phyloP scores from a whole-genome alignment of 305 asterid species.

The Solanum hybrid region DNA sequence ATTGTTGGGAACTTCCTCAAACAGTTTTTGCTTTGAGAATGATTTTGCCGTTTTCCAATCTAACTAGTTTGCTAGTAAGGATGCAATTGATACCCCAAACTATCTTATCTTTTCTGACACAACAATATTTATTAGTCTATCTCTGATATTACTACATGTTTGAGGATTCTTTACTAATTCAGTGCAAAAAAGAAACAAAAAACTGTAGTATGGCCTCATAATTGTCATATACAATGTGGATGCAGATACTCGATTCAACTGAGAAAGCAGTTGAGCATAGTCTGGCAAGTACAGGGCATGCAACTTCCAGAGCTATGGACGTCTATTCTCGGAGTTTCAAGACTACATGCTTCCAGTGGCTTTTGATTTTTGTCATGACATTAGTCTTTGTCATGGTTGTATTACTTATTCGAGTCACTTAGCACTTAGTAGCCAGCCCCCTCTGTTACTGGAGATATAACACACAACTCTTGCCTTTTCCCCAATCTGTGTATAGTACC shows the following conservation, averaged over 20 bases:
- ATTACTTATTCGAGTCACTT: constrained; percentile 77
- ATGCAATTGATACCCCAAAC: neutral
- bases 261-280: constrained; percentile 87
- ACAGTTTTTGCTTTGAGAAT: neutral
- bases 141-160: neutral
- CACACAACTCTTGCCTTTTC: neutral
- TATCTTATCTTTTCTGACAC: neutral
- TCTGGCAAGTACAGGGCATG: constrained; percentile 81
- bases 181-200: neutral
- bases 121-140: neutral
- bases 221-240: neutral
- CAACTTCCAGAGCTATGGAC: constrained; percentile 53
- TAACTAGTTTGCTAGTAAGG: neutral
- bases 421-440: constrained; percentile 22
- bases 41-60: neutral
- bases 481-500: neutral
- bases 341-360: constrained; percentile 81
- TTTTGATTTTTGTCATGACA: constrained; percentile 58
- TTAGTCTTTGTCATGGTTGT: constrained; percentile 74
- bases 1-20: neutral
- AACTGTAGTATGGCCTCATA: neutral
- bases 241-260: constrained; percentile 82
- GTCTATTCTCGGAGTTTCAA: constrained; percentile 60
- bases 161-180: neutral
- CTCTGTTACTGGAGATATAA: neutral